phyloP scores from a whole-genome alignment of 2,329 filamentous ascomycete genomes.

The Bipolaris gigantea region DNA sequence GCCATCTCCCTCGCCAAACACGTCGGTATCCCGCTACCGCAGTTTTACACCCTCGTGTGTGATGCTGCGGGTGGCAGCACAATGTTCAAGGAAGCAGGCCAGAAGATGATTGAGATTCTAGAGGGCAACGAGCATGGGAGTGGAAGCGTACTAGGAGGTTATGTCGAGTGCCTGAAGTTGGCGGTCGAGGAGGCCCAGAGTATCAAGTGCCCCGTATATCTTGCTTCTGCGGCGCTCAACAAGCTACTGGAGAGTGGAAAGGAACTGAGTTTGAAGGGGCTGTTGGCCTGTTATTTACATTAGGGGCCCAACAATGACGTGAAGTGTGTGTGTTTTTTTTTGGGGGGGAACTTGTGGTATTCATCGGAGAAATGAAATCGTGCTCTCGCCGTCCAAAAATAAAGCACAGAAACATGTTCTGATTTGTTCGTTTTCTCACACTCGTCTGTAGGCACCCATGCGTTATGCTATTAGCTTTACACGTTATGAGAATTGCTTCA shows the following conservation, averaged over 20 bases:
- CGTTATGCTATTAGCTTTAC: no score
- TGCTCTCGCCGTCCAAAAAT: no score
- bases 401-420: no score
- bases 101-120: constrained; percentile 38
- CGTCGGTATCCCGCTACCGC: constrained; percentile 41
- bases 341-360: no score
- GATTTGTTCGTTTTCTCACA: no score
- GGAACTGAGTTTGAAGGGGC: constrained; percentile 20
- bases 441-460: no score
- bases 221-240: constrained; percentile 40
- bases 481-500: no score
- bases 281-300: constrained; percentile 36
- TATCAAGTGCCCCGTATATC: constrained; percentile 40
- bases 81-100: constrained; percentile 39
- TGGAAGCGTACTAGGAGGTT: constrained; percentile 21
- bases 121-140: constrained; percentile 31
- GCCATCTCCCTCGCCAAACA: constrained; percentile 44
- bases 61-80: constrained; percentile 44
- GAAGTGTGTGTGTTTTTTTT: no score
- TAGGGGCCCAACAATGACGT: no score
- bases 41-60: constrained; percentile 42
- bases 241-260: constrained; percentile 34
- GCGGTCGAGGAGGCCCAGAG: constrained; percentile 39
- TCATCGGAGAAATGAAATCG: no score
- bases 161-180: constrained; percentile 29